A percentile compares a stretch with the other conserved stretches of the same genome.
These are phyloP conservation scores for Microdochium bolleyi DNA, from an alignment of 2,329 filamentous ascomycete species.

Conservation along the genomic window DNA sequence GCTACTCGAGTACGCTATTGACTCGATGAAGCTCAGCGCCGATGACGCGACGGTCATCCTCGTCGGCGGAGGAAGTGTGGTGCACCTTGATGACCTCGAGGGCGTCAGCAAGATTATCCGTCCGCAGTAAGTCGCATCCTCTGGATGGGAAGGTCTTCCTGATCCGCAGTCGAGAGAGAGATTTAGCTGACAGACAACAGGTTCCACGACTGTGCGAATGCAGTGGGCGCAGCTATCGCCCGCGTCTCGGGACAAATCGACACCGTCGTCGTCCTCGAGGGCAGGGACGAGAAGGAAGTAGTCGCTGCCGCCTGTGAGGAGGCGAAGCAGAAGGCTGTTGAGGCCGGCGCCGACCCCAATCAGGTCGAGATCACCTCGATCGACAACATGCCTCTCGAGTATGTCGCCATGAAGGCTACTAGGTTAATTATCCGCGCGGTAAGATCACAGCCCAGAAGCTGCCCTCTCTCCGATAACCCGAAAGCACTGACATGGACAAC, in stretches of 20 bases:
- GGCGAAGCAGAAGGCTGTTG: constrained; percentile 34
- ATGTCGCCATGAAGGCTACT: constrained; percentile 39
- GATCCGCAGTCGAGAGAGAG: too few species aligned
- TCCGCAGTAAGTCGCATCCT: constrained; percentile 46
- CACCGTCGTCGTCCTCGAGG: constrained; percentile 39
- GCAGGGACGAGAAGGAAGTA: constrained; percentile 25
- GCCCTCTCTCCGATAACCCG: neutral
- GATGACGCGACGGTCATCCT: constrained; percentile 52
- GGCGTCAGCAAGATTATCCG: constrained; percentile 50
- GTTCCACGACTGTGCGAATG: constrained; percentile 38
- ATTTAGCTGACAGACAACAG: too few species aligned
- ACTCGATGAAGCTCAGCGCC: constrained; percentile 55
- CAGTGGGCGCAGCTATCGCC: constrained; percentile 56
- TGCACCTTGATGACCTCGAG: constrained; percentile 38
- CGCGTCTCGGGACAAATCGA: constrained; percentile 48
- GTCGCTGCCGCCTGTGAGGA: constrained; percentile 28
- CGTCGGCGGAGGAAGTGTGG: constrained; percentile 55
- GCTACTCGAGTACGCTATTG: constrained; percentile 29
- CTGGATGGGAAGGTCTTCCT: too few species aligned
- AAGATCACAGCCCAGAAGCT: neutral
- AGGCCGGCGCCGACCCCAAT: constrained; percentile 32
- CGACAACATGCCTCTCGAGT: constrained; percentile 45
- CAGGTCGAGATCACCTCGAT: constrained; percentile 42
- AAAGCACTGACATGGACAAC: neutral
- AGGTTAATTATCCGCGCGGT: constrained; percentile 50